Evolutionary conservation across 805 yeast species (phyloP), one percentile per base, ranked within the genome.

Genomic region (Starmerella asiatica): DNA sequence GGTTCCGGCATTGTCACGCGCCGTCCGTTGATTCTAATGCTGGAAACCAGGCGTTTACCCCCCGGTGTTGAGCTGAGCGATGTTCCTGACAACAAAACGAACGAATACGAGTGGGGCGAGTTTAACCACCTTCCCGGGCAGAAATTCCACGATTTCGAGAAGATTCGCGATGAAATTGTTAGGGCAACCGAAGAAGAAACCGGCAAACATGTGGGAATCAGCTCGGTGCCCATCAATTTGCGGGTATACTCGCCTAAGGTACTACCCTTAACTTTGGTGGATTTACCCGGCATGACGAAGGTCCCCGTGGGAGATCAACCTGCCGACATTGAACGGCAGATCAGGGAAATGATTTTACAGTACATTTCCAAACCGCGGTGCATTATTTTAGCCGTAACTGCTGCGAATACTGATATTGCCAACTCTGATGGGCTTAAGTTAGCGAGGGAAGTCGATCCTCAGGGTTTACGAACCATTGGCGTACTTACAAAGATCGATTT

Each of bases 261-360:
- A 34, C 68, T 88, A 49, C 86, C 95, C 16, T 72, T 88, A 58
- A 91, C 98, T 6, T 70, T 91, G 53, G 96, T 91, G 30, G 98
- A 91, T 64, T 71, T 91, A 55, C 98, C 98, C 8, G 98, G 98
- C 45, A 72, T 91, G 55, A 91, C 98, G 30, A 91, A 91, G 59
- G 98, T 91, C 29, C 98, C 98, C 3, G 95, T 91, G 40, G 98
- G 98, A 36, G 98, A 91, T 63, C 98, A 91, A 63, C 98, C 98
- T 40, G 79, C 81, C 54, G 98, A 91, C 61, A 91, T 91, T 50
- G 98, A 91, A 65, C 75, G 71, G 49, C 96, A 84, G 63, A 91
- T 91, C 55, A 77, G 85, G 56, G 94, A 85, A 48, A 79, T 91
- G 84, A 68, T 91, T 35, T 69, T 91, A 70, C 86, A 85, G 61